A percentile compares a stretch with the other conserved stretches of the same genome.
Conservation (phyloP, 441 rosid species). For the California macrophylla region DNA sequence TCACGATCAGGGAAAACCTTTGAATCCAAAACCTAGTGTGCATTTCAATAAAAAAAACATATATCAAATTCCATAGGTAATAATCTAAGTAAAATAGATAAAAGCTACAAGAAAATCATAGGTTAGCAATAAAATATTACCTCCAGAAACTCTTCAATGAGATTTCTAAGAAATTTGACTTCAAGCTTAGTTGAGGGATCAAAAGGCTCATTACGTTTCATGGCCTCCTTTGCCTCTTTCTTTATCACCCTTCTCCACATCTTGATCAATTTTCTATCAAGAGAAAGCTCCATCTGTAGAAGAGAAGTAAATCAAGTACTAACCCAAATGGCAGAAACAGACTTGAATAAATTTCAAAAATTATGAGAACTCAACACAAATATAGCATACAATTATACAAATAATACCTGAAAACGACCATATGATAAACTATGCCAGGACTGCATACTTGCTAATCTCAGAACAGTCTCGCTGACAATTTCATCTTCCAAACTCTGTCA, state of each 20-base stretch:
- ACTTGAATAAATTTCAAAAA: neutral
- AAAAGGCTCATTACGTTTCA: constrained; percentile 42
- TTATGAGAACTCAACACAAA: constrained; percentile 3
- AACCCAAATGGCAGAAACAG: constrained; percentile 13
- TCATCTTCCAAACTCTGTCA: constrained; percentile 94
- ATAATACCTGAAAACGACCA: constrained; percentile 84
- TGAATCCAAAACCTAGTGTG: constrained; percentile 58
- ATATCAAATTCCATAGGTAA: neutral
- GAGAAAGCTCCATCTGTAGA: constrained; percentile 83
- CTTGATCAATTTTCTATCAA: constrained; percentile 66
- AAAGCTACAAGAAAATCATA: neutral
- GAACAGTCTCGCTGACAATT: constrained; percentile 71
- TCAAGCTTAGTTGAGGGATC: constrained; percentile 55
- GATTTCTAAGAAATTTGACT: constrained; percentile 73
- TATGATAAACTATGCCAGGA: constrained; percentile 90
- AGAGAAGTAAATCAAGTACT: constrained; percentile 17
- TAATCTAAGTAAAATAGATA: neutral
- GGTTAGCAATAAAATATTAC: constrained; percentile 26
- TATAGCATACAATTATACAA: neutral
- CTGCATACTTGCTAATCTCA: constrained; percentile 68
- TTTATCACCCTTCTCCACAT: constrained; percentile 84
- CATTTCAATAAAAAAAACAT: neutral
- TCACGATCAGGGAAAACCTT: constrained; percentile 44
- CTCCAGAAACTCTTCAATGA: constrained; percentile 84
- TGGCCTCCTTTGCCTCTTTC: constrained; percentile 63